phyloP scores from a whole-genome alignment of 2,329 filamentous ascomycete species.

The Aspergillus japonicus region DNA sequence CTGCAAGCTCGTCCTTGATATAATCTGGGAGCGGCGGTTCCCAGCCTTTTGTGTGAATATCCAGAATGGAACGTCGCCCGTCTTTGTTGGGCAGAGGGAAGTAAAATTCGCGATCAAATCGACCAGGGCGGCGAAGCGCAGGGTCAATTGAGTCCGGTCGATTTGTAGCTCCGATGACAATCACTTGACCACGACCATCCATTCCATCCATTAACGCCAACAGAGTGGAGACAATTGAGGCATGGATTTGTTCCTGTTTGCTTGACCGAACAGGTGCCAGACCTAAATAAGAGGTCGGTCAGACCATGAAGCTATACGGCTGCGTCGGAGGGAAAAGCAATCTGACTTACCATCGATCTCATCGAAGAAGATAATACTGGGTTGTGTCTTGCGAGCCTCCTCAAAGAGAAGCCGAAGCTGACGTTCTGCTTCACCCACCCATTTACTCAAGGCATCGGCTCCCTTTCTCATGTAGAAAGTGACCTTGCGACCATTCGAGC shows the following conservation, averaged over 20 bases:
- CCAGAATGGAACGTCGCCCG: constrained; percentile 79
- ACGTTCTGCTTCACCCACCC: constrained; percentile 97
- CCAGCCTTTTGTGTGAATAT: constrained; percentile 96
- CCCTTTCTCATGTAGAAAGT: constrained; percentile 99
- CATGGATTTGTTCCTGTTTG: constrained; percentile 98
- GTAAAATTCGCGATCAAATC: constrained; percentile 97
- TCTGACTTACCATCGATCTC: constrained; percentile 77
- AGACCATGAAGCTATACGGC: not conserved
- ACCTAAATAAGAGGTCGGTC: constrained; percentile 29
- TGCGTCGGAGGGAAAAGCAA: not conserved
- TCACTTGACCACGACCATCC: constrained; percentile 96
- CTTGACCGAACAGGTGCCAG: constrained; percentile 93
- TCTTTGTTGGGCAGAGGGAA: constrained; percentile 85
- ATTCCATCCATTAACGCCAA: constrained; percentile 95
- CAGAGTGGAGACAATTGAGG: constrained; percentile 94
- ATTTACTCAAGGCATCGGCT: constrained; percentile 95
- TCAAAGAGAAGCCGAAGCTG: constrained; percentile 92
- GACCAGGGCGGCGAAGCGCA: constrained; percentile 86
- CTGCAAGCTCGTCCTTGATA: constrained; percentile 79
- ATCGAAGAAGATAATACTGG: constrained; percentile 99
- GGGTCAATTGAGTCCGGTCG: constrained; percentile 95
- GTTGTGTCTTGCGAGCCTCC: constrained; percentile 90
- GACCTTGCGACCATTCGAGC: constrained; percentile 85
- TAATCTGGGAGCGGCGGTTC: constrained; percentile 68
- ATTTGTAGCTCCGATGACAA: constrained; percentile 98